A percentile compares a stretch with the other conserved stretches of the same genome.
Conservation (phyloP, 2,329 filamentous ascomycete genomes). For the Cytospora paraplurivora region DNA sequence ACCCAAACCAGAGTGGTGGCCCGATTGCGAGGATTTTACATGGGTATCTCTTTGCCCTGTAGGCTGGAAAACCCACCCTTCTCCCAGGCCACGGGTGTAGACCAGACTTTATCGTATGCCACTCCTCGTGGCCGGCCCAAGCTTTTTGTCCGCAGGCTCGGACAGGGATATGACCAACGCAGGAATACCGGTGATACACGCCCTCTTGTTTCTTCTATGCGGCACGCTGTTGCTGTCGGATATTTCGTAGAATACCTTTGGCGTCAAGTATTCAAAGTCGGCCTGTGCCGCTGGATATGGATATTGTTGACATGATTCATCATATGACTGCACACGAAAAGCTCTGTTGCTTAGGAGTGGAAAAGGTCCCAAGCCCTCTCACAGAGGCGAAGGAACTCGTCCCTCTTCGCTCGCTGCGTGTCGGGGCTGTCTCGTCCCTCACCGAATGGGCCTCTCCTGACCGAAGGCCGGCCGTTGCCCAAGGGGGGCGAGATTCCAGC, state of each 20-base stretch:
- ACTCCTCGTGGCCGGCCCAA: conserved; percentile 10
- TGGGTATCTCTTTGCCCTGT: conserved; percentile 24
- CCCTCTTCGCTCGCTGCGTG: conserved; percentile 81
- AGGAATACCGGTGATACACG: conserved; percentile 9
- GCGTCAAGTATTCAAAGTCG: neutral
- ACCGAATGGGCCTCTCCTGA: conserved; percentile 71
- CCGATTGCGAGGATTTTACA: conserved; percentile 14
- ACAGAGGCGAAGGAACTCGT: conserved; percentile 86
- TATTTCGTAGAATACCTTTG: conserved; percentile 16
- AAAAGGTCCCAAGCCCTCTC: conserved; percentile 95
- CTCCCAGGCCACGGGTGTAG: conserved; percentile 8
- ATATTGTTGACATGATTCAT: neutral
- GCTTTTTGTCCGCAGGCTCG: conserved; percentile 1
- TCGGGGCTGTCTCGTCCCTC: conserved; percentile 83
- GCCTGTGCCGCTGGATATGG: neutral
- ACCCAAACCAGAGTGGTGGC: conserved; percentile 2
- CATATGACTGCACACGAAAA: neutral
- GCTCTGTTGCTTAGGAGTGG: conserved; percentile 68
- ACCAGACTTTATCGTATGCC: conserved; percentile 25
- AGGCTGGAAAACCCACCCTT: conserved; percentile 13
- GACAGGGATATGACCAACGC: neutral
- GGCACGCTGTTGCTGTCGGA: conserved; percentile 12
- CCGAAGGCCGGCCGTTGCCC: conserved; percentile 68
- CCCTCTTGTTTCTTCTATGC: conserved; percentile 5
- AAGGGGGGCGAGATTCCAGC: conserved; percentile 86